A percentile compares a stretch with the other conserved stretches of the same genome.
Evolutionary conservation across 169 alveolate species (phyloP).

Genomic region (Babesia ovis): DNA sequence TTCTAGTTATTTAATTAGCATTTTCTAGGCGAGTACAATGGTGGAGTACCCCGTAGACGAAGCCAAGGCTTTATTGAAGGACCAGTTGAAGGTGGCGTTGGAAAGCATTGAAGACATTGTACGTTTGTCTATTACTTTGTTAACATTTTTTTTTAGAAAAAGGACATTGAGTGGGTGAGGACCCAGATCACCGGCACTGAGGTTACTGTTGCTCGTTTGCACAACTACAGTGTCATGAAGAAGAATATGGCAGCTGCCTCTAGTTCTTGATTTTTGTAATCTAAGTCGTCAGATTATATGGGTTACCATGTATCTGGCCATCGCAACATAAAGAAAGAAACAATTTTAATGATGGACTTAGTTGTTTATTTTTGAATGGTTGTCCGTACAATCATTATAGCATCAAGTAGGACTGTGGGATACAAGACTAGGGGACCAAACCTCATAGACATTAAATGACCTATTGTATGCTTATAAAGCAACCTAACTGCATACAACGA

Average conservation of each 20-base stretch:
- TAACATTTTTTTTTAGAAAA: slow-evolving; percentile 61
- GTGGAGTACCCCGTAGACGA: slow-evolving; percentile 86
- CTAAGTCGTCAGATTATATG: no score
- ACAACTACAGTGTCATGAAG: slow-evolving; percentile 82
- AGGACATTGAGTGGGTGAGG: slow-evolving; percentile 82
- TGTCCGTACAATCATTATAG: no score
- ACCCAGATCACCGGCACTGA: slow-evolving; percentile 85
- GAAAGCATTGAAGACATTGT: slow-evolving; percentile 43
- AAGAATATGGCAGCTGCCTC: slow-evolving; percentile 6
- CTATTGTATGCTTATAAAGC: no score
- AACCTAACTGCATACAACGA: no score
- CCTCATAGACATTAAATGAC: no score
- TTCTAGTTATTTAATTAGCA: background rate
- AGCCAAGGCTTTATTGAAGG: slow-evolving; percentile 79
- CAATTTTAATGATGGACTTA: no score
- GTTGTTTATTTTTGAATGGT: no score
- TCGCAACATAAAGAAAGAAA: no score
- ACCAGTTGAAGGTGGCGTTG: slow-evolving; percentile 62
- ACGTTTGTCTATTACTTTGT: background rate
- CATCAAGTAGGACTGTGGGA: no score
- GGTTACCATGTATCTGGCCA: no score
- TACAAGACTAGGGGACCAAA: no score
- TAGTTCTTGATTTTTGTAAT: slow-evolving; percentile 2
- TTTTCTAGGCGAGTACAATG: slow-evolving; percentile 82
- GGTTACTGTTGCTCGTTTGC: slow-evolving; percentile 87